phyloP scores from a whole-genome alignment of 2,329 filamentous ascomycete species.

The Diaporthe citri region DNA sequence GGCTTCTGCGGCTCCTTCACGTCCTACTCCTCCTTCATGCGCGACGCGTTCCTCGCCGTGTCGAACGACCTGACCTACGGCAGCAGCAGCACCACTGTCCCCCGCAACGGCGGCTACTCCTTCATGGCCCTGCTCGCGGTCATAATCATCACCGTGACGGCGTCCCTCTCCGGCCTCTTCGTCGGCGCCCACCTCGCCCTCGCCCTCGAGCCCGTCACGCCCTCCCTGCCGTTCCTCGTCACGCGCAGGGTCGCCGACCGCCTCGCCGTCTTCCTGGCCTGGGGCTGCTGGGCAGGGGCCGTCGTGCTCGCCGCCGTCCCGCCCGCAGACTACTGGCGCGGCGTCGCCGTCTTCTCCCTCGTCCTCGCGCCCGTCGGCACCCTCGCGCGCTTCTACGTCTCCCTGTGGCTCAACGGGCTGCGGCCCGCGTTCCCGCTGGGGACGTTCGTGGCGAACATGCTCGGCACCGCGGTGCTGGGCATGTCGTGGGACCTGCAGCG shows the following conservation, averaged over 20 bases:
- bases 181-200: conserved; percentile 82
- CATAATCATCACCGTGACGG: conserved; percentile 76
- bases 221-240: conserved; percentile 69
- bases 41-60: conserved; percentile 83
- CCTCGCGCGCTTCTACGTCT: conserved; percentile 79
- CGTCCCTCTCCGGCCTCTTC: conserved; percentile 78
- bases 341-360: conserved; percentile 79
- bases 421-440: conserved; percentile 81
- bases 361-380: conserved; percentile 88
- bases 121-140: conserved; percentile 86
- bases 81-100: conserved; percentile 52
- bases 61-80: conserved; percentile 76
- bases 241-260: conserved; percentile 75
- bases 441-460: conserved; percentile 85
- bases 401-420: conserved; percentile 77
- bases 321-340: conserved; percentile 79
- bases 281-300: conserved; percentile 83
- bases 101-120: conserved; percentile 80
- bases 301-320: conserved; percentile 79
- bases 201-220: conserved; percentile 68
- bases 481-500: conserved; percentile 86
- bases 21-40: conserved; percentile 87
- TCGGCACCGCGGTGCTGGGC: conserved; percentile 80
- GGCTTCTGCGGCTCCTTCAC: conserved; percentile 83
- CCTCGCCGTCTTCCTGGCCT: conserved; percentile 72